Evolutionary conservation across 192 early-diverging fungal species (phyloP).

Genomic region (Rhizophagus sp.): DNA sequence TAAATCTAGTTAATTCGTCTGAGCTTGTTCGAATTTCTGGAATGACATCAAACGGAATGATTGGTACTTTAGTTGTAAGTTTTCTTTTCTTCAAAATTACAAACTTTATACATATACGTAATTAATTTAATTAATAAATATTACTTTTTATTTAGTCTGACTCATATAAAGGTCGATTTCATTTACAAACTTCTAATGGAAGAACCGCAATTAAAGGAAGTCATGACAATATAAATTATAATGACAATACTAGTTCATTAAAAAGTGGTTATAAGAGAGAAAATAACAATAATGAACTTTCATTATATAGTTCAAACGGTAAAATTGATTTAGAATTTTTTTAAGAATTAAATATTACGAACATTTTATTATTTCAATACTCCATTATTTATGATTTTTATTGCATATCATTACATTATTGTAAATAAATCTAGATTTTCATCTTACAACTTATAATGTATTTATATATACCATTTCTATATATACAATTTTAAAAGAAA

Average conservation of each 20-base stretch:
- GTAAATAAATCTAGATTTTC: no score
- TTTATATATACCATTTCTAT: no score
- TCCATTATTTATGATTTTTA: no score
- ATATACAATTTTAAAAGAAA: no score
- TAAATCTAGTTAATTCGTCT: background rate
- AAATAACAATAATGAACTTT: background rate
- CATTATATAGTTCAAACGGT: constrained; percentile 1
- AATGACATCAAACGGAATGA: background rate
- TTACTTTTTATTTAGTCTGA: constrained; percentile 5
- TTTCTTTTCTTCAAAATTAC: background rate
- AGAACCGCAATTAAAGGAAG: background rate
- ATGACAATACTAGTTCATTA: background rate
- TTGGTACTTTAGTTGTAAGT: background rate
- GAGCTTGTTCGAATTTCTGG: background rate
- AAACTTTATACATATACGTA: no score
- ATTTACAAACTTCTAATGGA: constrained; percentile 1
- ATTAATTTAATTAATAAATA: background rate
- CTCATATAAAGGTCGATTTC: constrained; percentile 6
- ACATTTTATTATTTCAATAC: no score
- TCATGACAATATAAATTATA: background rate
- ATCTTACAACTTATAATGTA: no score
- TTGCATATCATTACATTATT: no score
- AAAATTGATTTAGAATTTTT: background rate
- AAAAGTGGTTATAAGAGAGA: background rate
- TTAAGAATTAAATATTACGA: background rate